phyloP scores from a whole-genome alignment of 2,329 filamentous ascomycete genomes.

The Dactylellina cionopaga region DNA sequence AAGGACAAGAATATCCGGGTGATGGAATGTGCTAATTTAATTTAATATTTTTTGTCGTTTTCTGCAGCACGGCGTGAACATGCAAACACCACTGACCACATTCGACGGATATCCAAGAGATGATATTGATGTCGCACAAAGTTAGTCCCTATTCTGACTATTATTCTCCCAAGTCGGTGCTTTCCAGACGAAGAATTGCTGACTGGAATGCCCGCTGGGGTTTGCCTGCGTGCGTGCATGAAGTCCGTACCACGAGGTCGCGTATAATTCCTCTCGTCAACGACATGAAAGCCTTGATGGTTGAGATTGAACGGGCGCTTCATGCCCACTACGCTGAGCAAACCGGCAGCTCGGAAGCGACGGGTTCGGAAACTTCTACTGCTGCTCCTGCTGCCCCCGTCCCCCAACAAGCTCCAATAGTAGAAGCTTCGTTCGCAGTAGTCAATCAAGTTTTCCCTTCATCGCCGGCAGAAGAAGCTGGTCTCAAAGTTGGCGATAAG shows the following conservation, averaged over 20 bases:
- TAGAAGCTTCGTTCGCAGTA: conserved; percentile 80
- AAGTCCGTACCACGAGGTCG: conserved; percentile 90
- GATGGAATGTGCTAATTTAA: conserved; percentile 15
- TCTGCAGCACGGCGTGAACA: conserved; percentile 84
- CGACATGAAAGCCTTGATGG: conserved; percentile 92
- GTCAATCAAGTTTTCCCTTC: conserved; percentile 82
- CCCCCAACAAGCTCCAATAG: conserved; percentile 59
- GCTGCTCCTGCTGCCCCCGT: conserved; percentile 58
- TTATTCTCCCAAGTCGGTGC: not conserved
- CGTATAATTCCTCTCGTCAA: conserved; percentile 90
- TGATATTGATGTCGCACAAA: conserved; percentile 94
- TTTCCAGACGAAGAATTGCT: conserved; percentile 37
- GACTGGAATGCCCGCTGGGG: conserved; percentile 33
- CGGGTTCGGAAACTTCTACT: conserved; percentile 59
- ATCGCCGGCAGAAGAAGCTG: conserved; percentile 85
- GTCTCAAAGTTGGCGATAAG: conserved; percentile 78
- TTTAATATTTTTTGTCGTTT: conserved; percentile 35
- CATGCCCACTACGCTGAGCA: conserved; percentile 78
- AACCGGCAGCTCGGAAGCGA: conserved; percentile 63
- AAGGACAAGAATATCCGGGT: not conserved
- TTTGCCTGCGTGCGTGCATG: not conserved
- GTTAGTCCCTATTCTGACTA: conserved; percentile 64
- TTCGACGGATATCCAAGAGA: conserved; percentile 90
- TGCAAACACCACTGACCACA: conserved; percentile 87
- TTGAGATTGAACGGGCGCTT: conserved; percentile 81